Percentiles rank a stretch among this genome's conserved stretches.
phyloP scores from a whole-genome alignment of 805 yeast genomes.

The Lipomyces sp. region DNA sequence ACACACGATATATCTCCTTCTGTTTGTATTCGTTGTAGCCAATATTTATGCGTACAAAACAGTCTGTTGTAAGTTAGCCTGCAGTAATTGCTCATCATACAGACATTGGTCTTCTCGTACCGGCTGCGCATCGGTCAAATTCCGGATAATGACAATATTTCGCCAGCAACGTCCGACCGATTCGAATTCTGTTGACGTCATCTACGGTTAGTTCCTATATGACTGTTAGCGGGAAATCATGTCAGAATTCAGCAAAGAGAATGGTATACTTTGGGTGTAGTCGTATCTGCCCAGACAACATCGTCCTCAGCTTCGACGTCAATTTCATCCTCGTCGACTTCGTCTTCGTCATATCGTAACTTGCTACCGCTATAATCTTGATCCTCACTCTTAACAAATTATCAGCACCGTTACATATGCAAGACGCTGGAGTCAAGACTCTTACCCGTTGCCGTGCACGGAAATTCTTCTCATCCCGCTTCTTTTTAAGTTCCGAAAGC shows the following conservation, averaged over 20 bases:
- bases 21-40: constrained; percentile 70
- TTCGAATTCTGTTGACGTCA: constrained; percentile 73
- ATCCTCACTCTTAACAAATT: constrained; percentile 47
- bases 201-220: constrained; percentile 54
- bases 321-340: constrained; percentile 50
- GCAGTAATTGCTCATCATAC: not conserved
- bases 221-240: not conserved
- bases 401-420: not conserved
- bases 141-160: constrained; percentile 82
- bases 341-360: constrained; percentile 52
- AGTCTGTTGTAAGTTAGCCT: constrained; percentile 37
- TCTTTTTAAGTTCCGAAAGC: constrained; percentile 73
- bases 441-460: constrained; percentile 31
- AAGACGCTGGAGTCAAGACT: too few species aligned
- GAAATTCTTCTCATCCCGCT: constrained; percentile 61
- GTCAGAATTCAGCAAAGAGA: not conserved
- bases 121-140: constrained; percentile 69
- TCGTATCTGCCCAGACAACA: constrained; percentile 42
- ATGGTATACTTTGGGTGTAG: constrained; percentile 4
- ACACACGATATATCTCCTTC: constrained; percentile 76
- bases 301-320: constrained; percentile 51
- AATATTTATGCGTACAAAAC: constrained; percentile 82
- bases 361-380: constrained; percentile 48
- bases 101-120: constrained; percentile 40
- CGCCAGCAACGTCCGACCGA: constrained; percentile 77